Evolutionary conservation across 495 filamentous ascomycete species (phyloP).

Genomic region (Durotheca rogersii): DNA sequence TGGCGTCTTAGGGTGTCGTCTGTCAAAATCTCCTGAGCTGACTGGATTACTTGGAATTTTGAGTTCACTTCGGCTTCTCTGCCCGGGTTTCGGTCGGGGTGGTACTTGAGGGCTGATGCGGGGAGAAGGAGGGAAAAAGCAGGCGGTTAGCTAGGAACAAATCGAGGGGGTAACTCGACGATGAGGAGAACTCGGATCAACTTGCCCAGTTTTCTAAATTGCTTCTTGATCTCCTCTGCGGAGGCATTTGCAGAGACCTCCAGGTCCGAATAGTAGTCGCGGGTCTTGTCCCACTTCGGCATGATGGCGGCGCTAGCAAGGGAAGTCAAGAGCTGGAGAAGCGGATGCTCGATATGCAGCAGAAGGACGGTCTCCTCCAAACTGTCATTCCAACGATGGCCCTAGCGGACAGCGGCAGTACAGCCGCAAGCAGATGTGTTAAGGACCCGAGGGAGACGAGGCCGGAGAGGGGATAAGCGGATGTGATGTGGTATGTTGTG

Average conservation of each 20-base stretch:
- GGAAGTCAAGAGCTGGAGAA: conserved; percentile 5
- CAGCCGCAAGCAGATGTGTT: too few species aligned
- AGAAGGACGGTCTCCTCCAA: background rate
- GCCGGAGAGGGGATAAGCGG: too few species aligned
- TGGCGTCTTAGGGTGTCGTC: conserved; percentile 66
- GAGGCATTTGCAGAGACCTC: conserved; percentile 64
- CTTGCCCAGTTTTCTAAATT: conserved; percentile 81
- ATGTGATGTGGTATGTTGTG: background rate
- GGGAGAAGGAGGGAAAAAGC: background rate
- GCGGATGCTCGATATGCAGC: conserved; percentile 1
- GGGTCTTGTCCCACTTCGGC: conserved; percentile 70
- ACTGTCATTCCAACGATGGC: conserved; percentile 7
- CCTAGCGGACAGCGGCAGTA: too few species aligned
- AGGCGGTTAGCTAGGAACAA: conserved; percentile 1
- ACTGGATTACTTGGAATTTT: conserved; percentile 82
- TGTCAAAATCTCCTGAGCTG: conserved; percentile 78
- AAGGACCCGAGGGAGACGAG: background rate
- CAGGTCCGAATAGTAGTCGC: conserved; percentile 87
- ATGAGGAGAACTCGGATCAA: background rate
- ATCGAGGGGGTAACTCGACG: background rate
- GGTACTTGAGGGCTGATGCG: conserved; percentile 70
- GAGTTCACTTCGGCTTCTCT: conserved; percentile 72
- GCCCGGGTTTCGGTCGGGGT: conserved; percentile 88
- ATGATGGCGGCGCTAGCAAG: conserved; percentile 49
- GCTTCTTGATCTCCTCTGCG: conserved; percentile 74